Evolutionary conservation across 179 eudicot genomes (phyloP).

Genomic region (Silene vulgaris): DNA sequence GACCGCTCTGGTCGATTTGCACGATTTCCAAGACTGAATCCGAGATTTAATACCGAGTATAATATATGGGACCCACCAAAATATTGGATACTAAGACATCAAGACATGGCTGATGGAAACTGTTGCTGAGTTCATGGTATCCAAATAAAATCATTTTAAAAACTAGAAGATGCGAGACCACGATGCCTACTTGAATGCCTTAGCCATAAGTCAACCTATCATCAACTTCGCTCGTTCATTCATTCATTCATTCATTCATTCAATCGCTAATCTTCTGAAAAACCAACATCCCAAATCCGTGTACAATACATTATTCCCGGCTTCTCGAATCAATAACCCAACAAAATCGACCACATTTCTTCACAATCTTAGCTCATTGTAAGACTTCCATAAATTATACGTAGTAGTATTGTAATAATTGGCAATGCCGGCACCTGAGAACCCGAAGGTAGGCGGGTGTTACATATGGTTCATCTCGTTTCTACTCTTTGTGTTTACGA

Average conservation of each 20-base stretch:
- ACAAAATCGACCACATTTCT: background rate
- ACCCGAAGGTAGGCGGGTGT: slow-evolving; percentile 35
- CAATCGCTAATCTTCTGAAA: slow-evolving; percentile 15
- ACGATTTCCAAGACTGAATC: background rate
- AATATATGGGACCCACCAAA: background rate
- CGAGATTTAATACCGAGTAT: background rate
- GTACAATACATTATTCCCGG: no score
- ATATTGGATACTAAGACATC: background rate
- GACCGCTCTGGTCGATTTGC: no score
- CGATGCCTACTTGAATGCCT: slow-evolving; percentile 21
- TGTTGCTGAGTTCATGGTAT: background rate
- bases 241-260: background rate
- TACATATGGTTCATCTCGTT: slow-evolving; percentile 37
- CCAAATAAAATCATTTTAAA: slow-evolving; percentile 6
- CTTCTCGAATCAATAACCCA: no score
- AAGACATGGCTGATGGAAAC: background rate
- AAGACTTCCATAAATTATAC: background rate
- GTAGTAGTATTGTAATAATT: no score
- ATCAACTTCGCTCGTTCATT: background rate
- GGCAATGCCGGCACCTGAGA: slow-evolving; percentile 33
- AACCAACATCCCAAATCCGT: background rate
- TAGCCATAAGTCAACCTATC: slow-evolving; percentile 30
- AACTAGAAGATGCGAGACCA: slow-evolving; percentile 20
- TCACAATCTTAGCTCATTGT: background rate
- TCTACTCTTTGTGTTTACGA: slow-evolving; percentile 38